phyloP scores from a whole-genome alignment of 2,329 filamentous ascomycete species.

The Microcyclospora tardicrescens region DNA sequence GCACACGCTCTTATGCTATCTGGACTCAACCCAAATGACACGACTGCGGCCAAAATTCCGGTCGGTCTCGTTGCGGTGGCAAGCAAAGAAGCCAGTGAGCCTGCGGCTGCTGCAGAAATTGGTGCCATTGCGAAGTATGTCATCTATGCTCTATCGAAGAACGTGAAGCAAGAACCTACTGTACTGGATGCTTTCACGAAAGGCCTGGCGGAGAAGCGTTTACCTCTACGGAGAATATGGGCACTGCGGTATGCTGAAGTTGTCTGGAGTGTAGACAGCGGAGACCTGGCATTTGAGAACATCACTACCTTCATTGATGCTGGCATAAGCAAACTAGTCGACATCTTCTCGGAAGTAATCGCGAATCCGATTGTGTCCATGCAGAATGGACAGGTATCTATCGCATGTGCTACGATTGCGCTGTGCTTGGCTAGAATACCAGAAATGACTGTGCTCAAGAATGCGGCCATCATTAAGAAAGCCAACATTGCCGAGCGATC shows the following conservation, averaged over 20 bases:
- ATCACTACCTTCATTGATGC: conserved; percentile 36
- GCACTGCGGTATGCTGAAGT: conserved; percentile 59
- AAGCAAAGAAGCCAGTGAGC: conserved; percentile 79
- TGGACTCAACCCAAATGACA: conserved; percentile 45
- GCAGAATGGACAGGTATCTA: conserved; percentile 70
- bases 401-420: conserved; percentile 61
- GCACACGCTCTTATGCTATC: conserved; percentile 71
- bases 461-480: conserved; percentile 47
- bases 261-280: conserved; percentile 45
- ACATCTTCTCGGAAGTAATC: conserved; percentile 64
- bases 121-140: conserved; percentile 55
- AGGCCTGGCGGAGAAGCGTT: conserved; percentile 74
- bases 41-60: conserved; percentile 54
- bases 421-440: conserved; percentile 44
- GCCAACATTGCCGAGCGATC: conserved; percentile 51
- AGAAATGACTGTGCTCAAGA: conserved; percentile 40
- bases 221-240: conserved; percentile 67
- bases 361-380: conserved; percentile 66
- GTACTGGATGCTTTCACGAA: conserved; percentile 62
- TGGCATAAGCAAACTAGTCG: conserved; percentile 44
- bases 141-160: conserved; percentile 47
- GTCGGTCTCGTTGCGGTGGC: conserved; percentile 54
- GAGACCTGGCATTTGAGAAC: conserved; percentile 36
- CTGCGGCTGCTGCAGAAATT: conserved; percentile 64
- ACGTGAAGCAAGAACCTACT: conserved; percentile 49